Conservation (phyloP, 2,329 filamentous ascomycete genomes). For the Neopestalotiopsis sp. region DNA sequence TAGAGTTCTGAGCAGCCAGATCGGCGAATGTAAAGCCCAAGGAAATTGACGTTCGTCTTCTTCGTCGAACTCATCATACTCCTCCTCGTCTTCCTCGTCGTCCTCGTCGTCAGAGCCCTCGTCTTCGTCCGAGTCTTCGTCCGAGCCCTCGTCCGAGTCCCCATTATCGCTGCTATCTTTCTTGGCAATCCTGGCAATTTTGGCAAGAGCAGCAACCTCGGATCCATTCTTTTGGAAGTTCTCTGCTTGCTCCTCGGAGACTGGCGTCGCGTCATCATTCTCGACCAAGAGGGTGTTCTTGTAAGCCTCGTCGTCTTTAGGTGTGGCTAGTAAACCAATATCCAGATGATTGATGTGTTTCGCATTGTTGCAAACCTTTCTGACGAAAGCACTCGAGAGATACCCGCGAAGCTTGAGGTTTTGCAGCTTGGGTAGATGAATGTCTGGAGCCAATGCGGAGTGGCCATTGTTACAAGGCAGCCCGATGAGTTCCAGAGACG, state of each 20-base stretch:
- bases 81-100: background rate
- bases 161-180: background rate
- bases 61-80: background rate
- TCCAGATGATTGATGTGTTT: constrained; percentile 12
- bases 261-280: background rate
- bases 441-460: background rate
- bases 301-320: constrained; percentile 11
- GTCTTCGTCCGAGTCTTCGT: background rate
- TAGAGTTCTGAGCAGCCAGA: background rate
- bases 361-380: constrained; percentile 15
- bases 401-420: constrained; percentile 19
- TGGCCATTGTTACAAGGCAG: background rate
- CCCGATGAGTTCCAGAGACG: constrained; percentile 14
- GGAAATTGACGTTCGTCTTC: background rate
- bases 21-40: background rate
- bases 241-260: background rate
- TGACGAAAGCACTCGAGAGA: constrained; percentile 16
- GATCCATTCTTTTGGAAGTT: background rate
- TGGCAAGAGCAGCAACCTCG: background rate
- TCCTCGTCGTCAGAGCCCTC: too few relatives aligned
- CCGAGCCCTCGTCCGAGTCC: background rate
- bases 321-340: constrained; percentile 14
- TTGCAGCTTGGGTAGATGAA: background rate
- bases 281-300: background rate
- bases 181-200: too few relatives aligned